Conservation (phyloP, 1,284 basidiomycete species). For the Trichosporon sp. region DNA sequence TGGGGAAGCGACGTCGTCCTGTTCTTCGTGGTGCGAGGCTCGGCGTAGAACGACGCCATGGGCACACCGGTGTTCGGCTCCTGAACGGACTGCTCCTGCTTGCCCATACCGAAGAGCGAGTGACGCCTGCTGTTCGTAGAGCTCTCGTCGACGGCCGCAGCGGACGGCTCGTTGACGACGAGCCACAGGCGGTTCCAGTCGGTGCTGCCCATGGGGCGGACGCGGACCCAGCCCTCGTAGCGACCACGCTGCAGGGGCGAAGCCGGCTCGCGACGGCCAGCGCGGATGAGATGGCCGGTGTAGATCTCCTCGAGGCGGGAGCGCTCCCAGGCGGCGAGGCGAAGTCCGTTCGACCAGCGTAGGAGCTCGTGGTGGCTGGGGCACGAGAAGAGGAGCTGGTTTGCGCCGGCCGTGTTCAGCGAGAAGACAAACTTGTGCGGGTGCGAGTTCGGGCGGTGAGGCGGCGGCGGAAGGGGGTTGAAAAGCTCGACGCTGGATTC, state of each 20-base stretch:
- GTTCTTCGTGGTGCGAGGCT: constrained; percentile 40
- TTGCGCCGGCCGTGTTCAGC: constrained; percentile 89
- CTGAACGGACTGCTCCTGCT: constrained; percentile 54
- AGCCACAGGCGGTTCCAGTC: constrained; percentile 95
- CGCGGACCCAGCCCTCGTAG: constrained; percentile 88
- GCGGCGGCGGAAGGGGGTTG: constrained; percentile 52
- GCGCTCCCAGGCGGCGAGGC: constrained; percentile 91
- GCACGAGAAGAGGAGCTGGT: constrained; percentile 82
- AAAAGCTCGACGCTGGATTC: constrained; percentile 53
- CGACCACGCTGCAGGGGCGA: constrained; percentile 62
- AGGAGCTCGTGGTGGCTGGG: constrained; percentile 64
- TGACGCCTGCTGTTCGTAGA: constrained; percentile 25
- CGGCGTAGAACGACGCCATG: constrained; percentile 46
- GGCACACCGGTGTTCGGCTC: constrained; percentile 43
- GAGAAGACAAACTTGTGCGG: constrained; percentile 70
- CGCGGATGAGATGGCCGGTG: constrained; percentile 84
- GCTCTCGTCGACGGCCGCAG: constrained; percentile 20
- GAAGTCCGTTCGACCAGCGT: constrained; percentile 86
- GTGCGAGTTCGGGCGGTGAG: constrained; percentile 49
- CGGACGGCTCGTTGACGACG: constrained; percentile 55
- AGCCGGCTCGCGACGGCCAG: constrained; percentile 60
- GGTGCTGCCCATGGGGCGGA: constrained; percentile 86
- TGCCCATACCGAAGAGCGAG: constrained; percentile 43
- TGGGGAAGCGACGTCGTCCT: constrained; percentile 33
- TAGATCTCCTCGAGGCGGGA: constrained; percentile 94